Percentiles rank a stretch among this genome's conserved stretches.
These are phyloP conservation scores for Ophiostoma quercus DNA, from an alignment of 2,329 filamentous ascomycete genomes.

Conservation along the genomic window DNA sequence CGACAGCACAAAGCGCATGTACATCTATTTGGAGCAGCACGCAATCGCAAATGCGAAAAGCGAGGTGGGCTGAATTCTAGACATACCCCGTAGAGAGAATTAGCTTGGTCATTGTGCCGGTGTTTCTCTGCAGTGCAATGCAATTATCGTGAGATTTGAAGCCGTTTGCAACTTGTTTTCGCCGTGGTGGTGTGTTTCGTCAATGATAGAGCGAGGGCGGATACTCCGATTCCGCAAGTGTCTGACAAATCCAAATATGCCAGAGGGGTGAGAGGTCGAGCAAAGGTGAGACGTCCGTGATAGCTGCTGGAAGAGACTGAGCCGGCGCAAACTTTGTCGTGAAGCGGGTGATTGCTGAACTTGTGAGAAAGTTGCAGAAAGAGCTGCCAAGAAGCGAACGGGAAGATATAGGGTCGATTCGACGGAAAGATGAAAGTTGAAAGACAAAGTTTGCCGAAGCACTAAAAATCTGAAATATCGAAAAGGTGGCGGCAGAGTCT, in stretches of 20 bases:
- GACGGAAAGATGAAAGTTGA: not conserved
- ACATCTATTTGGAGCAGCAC: too few species aligned
- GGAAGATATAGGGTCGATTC: not conserved
- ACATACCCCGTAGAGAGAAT: slow-evolving; percentile 24
- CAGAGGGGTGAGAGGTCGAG: not conserved
- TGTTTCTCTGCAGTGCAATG: not conserved
- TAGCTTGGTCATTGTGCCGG: slow-evolving; percentile 21
- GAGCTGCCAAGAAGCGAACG: not conserved
- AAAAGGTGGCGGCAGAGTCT: not conserved
- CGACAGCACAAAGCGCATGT: not conserved
- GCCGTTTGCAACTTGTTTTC: not conserved
- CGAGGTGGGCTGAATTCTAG: not conserved
- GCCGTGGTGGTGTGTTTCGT: not conserved
- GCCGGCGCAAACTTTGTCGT: not conserved
- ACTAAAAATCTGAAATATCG: slow-evolving; percentile 3
- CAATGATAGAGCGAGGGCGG: not conserved
- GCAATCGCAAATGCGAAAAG: not conserved
- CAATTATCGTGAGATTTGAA: not conserved
- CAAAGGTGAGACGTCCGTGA: not conserved
- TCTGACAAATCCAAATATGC: slow-evolving; percentile 13
- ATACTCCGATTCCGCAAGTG: not conserved
- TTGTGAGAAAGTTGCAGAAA: not conserved
- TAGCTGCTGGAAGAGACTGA: not conserved
- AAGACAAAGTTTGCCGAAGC: not conserved
- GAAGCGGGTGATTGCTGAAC: not conserved